Base-by-base conservation (phyloP, 345 rosid species). In the Hypericum androsaemum region DNA sequence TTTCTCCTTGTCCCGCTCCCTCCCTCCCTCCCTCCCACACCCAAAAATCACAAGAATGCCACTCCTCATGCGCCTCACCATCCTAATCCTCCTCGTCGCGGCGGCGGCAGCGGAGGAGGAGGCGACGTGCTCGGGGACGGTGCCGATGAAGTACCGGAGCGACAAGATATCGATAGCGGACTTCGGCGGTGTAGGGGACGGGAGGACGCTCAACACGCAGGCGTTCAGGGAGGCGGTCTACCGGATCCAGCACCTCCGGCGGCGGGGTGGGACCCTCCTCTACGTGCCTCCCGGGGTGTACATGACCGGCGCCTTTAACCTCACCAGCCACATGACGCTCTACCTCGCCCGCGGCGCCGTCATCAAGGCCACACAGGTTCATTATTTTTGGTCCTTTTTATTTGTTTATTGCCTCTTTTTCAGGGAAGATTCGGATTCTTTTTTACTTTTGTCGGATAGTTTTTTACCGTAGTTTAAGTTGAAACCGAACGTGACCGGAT, bases 251-350 rank as follows among this genome's bases (percentile, higher is more conserved):
- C 96, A 80, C 47, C 74, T 79, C 54, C 69, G 59, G 41, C 77
- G 92, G 58, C 63, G 80, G 49, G 95, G 96, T 10, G 96, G 98
- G 47, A 76, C 96, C 62, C 77, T 84, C 51, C 80, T 90, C 12
- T 78, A 81, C 58, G 54, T 90, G 41, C 98, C 96, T 41, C 78
- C 87, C 11, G 98, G 98, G 14, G 95, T 80, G 16, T 90, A 68
- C 73, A 63, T 90, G 50, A 84, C 96, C 6, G 95, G 53, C 60
- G 77, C 82, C 62, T 90, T 84, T 51, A 82, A 75, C 67, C 89
- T 87, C 43, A 76, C 96, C 1, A 90, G 96, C 47, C 96, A 82
- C 66, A 90, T 90, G 98, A 90, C 98, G 40, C 95, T 90, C 12
- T 87, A 73, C 73, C 73, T 90, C 71, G 96, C 98, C 51, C 54